Evolutionary conservation across 2,329 filamentous ascomycete species (phyloP).

Genomic region (Epichloe sibirici): DNA sequence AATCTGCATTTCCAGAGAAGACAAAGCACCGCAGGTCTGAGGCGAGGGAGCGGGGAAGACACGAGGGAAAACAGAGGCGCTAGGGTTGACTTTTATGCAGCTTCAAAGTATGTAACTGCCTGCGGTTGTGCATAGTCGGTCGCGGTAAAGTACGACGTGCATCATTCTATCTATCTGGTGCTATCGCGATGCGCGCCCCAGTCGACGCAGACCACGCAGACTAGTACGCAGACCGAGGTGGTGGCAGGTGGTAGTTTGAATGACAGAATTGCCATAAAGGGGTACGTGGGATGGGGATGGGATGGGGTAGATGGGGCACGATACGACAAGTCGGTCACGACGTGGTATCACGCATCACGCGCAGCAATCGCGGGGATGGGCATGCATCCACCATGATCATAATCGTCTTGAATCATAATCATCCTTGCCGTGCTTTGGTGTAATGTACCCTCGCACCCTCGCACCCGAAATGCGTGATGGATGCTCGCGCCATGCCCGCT

Average conservation of each 20-base stretch:
- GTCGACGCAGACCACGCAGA: too few relatives aligned
- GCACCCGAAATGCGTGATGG: slow-evolving; percentile 21
- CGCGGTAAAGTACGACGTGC: neutral
- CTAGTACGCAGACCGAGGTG: too few relatives aligned
- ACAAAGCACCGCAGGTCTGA: neutral
- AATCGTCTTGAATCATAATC: neutral
- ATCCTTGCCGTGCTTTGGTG: too few relatives aligned
- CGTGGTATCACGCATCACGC: too few relatives aligned
- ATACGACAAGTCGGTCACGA: neutral
- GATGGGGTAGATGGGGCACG: neutral
- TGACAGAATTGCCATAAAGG: too few relatives aligned
- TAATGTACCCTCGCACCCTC: neutral
- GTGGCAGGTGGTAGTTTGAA: too few relatives aligned
- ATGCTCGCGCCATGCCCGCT: slow-evolving; percentile 35
- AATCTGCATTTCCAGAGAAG: neutral
- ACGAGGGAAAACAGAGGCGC: neutral
- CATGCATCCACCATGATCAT: neutral
- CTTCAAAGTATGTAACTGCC: neutral
- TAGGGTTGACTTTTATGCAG: neutral
- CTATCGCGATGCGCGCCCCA: too few relatives aligned
- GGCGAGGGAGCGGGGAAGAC: neutral
- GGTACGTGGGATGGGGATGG: neutral
- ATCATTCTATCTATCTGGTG: too few relatives aligned
- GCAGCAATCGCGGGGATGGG: neutral
- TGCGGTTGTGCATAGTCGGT: too few relatives aligned